phyloP scores from a whole-genome alignment of 495 filamentous ascomycete species.

The Annulohypoxylon maeteangense region DNA sequence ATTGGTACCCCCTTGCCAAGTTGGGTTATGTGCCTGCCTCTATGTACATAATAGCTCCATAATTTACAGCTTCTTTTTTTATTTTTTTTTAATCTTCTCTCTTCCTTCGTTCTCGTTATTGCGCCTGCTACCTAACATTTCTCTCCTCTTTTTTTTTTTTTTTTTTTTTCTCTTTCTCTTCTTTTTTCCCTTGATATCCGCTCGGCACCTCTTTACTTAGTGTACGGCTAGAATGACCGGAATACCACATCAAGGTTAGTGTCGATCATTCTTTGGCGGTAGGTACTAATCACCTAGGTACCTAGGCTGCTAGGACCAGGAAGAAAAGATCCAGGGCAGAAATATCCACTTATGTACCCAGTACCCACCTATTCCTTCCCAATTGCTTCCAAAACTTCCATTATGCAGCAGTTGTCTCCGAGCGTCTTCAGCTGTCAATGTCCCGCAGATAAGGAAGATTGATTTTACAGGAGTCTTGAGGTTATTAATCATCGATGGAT shows the following conservation, averaged over 20 bases:
- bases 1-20: constrained; percentile 11
- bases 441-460: constrained; percentile 2
- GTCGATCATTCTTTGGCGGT: constrained; percentile 24
- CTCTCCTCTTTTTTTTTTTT: background rate
- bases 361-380: constrained; percentile 1
- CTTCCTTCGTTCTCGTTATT: background rate
- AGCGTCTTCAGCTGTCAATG: background rate
- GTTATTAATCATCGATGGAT: background rate
- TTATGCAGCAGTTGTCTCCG: background rate
- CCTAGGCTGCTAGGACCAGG: background rate
- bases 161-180: background rate
- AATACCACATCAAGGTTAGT: constrained; percentile 34
- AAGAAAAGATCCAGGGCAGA: background rate
- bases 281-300: background rate
- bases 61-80: background rate
- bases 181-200: background rate
- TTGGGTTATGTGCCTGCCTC: constrained; percentile 13
- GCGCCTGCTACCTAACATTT: background rate
- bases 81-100: too few relatives aligned
- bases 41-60: background rate
- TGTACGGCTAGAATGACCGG: constrained; percentile 22
- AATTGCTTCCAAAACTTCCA: constrained; percentile 11
- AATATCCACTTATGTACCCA: too few relatives aligned
- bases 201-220: background rate
- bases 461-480: background rate